phyloP scores from a whole-genome alignment of 148 eudicot genomes.

The Vaccinium vitisidaea region DNA sequence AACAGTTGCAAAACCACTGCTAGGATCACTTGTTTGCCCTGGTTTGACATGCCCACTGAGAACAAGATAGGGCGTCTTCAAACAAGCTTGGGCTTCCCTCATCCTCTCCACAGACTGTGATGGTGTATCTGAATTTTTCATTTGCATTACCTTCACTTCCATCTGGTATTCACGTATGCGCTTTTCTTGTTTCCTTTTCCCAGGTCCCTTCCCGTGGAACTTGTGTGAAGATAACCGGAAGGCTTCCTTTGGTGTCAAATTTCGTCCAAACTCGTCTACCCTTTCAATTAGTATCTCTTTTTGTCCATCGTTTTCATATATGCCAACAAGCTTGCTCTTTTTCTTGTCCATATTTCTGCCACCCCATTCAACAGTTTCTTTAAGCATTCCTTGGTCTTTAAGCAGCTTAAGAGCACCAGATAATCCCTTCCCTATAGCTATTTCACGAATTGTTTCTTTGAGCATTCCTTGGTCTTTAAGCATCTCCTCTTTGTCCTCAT shows the following conservation, averaged over 20 bases:
- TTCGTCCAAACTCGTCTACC: constrained; percentile 86
- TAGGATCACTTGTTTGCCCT: constrained; percentile 95
- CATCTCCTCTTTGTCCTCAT: constrained; percentile 48
- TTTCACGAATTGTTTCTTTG: constrained; percentile 67
- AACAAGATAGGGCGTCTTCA: constrained; percentile 81
- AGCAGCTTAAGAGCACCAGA: constrained; percentile 69
- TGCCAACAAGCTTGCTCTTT: constrained; percentile 90
- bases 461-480: constrained; percentile 36
- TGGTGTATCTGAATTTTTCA: constrained; percentile 86
- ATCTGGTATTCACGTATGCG: constrained; percentile 77
- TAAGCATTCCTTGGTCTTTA: constrained; percentile 78
- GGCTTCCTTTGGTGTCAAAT: constrained; percentile 91
- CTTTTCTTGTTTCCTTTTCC: constrained; percentile 90
- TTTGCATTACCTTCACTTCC: constrained; percentile 80
- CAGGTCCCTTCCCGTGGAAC: constrained; percentile 95
- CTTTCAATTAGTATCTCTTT: constrained; percentile 86
- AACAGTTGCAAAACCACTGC: constrained; percentile 92
- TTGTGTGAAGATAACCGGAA: constrained; percentile 77
- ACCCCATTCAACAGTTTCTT: constrained; percentile 93
- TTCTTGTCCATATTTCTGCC: constrained; percentile 99
- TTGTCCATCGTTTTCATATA: constrained; percentile 50
- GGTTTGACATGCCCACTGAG: constrained; percentile 90
- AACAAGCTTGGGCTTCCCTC: constrained; percentile 83
- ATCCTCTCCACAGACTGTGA: constrained; percentile 87
- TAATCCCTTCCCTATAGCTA: constrained; percentile 80